Conservation (phyloP, 1,139 yeast genomes). For the Saccharomyces hybrid region DNA sequence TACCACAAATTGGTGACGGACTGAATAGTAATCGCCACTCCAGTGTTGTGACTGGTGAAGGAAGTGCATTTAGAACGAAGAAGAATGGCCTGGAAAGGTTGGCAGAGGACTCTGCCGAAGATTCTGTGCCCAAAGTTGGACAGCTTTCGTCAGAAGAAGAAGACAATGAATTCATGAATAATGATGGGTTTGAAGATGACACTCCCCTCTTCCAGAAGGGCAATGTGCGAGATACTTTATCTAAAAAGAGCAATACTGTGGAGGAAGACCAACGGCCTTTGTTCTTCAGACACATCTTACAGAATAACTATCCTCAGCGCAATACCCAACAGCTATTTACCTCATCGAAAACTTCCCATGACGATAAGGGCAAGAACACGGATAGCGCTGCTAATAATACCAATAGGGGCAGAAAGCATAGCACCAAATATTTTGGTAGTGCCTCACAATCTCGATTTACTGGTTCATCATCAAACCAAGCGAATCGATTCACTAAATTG, state of each 20-base stretch:
- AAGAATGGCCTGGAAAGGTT: not conserved
- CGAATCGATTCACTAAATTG: not conserved
- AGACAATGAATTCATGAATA: slow-evolving; percentile 7
- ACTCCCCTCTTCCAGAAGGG: not conserved
- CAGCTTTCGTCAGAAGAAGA: slow-evolving; percentile 8
- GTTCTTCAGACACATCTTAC: slow-evolving; percentile 3
- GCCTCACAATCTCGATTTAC: not conserved
- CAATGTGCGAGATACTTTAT: not conserved
- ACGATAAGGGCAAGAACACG: not conserved
- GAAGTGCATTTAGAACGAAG: not conserved
- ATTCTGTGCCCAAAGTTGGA: slow-evolving; percentile 20
- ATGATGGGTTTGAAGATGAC: slow-evolving; percentile 11
- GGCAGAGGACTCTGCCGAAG: slow-evolving; percentile 5
- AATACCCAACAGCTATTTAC: not conserved
- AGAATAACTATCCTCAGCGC: not conserved
- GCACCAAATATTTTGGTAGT: not conserved
- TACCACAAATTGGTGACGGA: slow-evolving; percentile 5
- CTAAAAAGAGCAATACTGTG: slow-evolving; percentile 10
- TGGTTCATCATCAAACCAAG: not conserved
- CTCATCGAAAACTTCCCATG: not conserved
- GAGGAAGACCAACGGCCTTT: slow-evolving; percentile 13
- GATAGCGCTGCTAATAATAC: not conserved
- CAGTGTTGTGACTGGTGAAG: not conserved
- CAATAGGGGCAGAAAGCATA: not conserved
- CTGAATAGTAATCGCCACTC: slow-evolving; percentile 2